Percentiles rank a stretch among this genome's conserved stretches.
Conservation (phyloP, 1,284 basidiomycete species). For the Anthracocystis panici-leucophaei region DNA sequence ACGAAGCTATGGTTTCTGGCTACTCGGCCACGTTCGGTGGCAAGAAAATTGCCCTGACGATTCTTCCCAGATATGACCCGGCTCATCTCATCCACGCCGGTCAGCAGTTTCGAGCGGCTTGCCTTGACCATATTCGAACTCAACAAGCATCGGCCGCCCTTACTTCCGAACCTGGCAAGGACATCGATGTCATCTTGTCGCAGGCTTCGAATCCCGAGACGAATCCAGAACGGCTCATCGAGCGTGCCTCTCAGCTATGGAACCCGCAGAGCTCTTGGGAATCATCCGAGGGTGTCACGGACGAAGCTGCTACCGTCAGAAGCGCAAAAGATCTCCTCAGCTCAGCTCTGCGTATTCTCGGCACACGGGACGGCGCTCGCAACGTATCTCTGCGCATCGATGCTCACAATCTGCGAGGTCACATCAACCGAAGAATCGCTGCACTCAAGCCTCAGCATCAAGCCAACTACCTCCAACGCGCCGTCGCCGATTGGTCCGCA, state of each 20-base stretch:
- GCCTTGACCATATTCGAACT: slow-evolving; percentile 15
- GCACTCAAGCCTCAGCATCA: slow-evolving; percentile 11
- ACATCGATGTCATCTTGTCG: slow-evolving; percentile 17
- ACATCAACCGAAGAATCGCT: slow-evolving; percentile 33
- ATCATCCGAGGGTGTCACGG: not conserved
- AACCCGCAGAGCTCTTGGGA: not conserved
- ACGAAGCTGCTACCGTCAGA: slow-evolving; percentile 10
- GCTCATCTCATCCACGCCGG: slow-evolving; percentile 24
- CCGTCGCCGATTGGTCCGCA: slow-evolving; percentile 30
- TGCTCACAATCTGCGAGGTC: slow-evolving; percentile 31
- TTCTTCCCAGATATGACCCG: slow-evolving; percentile 19
- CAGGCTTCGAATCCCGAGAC: slow-evolving; percentile 38
- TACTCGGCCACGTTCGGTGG: slow-evolving; percentile 11
- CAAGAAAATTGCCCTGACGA: not conserved
- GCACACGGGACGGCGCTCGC: slow-evolving; percentile 27
- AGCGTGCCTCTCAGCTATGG: slow-evolving; percentile 3
- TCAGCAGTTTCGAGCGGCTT: slow-evolving; percentile 20
- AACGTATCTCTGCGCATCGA: slow-evolving; percentile 30
- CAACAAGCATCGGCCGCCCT: not conserved
- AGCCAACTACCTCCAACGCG: slow-evolving; percentile 28
- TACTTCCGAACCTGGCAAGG: slow-evolving; percentile 1
- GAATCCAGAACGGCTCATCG: slow-evolving; percentile 17
- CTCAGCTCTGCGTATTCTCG: slow-evolving; percentile 35
- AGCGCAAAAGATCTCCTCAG: slow-evolving; percentile 29
- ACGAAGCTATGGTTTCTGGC: not conserved